Conservation (phyloP, 257 asterid genomes). For the Lithospermum erythrorhizon region DNA sequence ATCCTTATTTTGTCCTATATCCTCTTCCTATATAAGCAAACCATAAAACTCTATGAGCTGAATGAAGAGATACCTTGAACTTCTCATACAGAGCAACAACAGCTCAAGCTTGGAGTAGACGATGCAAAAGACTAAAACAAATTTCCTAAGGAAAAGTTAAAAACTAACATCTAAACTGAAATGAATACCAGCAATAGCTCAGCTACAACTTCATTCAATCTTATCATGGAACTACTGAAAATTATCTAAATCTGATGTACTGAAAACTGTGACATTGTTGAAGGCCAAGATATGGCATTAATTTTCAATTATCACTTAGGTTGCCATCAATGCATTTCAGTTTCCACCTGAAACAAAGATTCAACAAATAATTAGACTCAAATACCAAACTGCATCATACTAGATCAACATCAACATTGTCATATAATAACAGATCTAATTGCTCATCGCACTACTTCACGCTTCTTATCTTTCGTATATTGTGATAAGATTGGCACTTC, state of each 20-base stretch:
- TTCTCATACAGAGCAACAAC: neutral
- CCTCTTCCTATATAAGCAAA: neutral
- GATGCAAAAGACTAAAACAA: neutral
- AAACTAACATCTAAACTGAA: neutral
- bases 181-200: neutral
- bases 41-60: neutral
- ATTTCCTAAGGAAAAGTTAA: too few relatives aligned
- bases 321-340: neutral
- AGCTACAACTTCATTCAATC: conserved; percentile 1
- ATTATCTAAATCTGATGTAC: neutral
- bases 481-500: too few relatives aligned
- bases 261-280: neutral
- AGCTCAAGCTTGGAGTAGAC: neutral
- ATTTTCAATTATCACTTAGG: neutral
- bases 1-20: neutral
- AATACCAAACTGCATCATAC: neutral
- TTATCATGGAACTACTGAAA: neutral
- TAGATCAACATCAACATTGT: too few relatives aligned
- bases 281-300: neutral
- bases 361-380: neutral
- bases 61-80: neutral
- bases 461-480: too few relatives aligned
- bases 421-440: too few relatives aligned
- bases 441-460: too few relatives aligned
- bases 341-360: neutral